Percentiles rank a stretch among this genome's conserved stretches.
Conservation (phyloP, 352 stramenopile species). For the Globisporangium camurandrum region DNA sequence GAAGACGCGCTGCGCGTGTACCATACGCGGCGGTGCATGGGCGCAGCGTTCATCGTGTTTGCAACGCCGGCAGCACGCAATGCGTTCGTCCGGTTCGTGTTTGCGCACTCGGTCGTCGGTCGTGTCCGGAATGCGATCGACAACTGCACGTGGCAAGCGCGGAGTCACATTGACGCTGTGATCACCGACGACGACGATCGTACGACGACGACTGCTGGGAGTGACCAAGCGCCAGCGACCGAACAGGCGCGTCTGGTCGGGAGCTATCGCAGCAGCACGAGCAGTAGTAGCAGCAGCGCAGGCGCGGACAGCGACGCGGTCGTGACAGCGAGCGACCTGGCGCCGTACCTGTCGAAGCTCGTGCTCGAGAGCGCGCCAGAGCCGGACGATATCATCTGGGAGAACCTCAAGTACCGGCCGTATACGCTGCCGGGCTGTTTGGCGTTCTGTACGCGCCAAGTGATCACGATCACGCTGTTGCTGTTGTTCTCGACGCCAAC, state of each 20-base stretch:
- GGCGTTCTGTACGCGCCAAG: constrained; percentile 37
- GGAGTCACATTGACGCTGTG: too few relatives aligned
- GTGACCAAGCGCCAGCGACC: too few relatives aligned
- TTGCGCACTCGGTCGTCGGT: constrained; percentile 30
- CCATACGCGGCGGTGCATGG: constrained; percentile 41
- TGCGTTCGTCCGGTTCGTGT: constrained; percentile 45
- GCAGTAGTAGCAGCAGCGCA: neutral
- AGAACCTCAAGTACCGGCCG: constrained; percentile 56
- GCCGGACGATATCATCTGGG: constrained; percentile 73
- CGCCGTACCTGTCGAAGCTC: constrained; percentile 34
- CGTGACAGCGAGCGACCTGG: constrained; percentile 14
- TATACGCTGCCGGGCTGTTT: constrained; percentile 29
- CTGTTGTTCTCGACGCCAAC: constrained; percentile 72
- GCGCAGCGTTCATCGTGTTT: constrained; percentile 70
- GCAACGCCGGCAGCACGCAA: constrained; percentile 49
- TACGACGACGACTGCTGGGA: too few relatives aligned
- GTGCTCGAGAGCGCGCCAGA: constrained; percentile 61
- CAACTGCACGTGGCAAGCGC: constrained; percentile 7
- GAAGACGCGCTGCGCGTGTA: constrained; percentile 62
- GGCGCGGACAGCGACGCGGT: neutral
- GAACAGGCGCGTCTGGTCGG: too few relatives aligned
- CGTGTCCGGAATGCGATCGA: constrained; percentile 30
- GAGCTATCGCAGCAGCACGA: too few relatives aligned
- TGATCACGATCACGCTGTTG: constrained; percentile 42
- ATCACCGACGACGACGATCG: too few relatives aligned